Percentiles rank a stretch among this genome's conserved stretches.
Evolutionary conservation across 2,329 filamentous ascomycete species (phyloP).

Genomic region (Capronia americana): DNA sequence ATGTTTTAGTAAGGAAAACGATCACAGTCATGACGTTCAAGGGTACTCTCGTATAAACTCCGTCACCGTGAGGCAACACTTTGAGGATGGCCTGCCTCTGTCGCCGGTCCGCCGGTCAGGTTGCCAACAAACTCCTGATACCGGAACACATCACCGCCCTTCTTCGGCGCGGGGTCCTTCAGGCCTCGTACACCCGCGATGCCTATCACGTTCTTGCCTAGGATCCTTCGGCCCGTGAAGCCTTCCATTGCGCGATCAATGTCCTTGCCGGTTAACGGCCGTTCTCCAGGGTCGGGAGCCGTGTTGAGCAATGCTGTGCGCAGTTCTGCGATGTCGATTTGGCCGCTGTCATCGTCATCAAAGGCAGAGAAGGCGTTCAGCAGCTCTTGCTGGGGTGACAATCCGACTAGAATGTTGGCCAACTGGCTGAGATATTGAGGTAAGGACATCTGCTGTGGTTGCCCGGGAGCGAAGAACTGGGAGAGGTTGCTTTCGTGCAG

Average conservation of each 20-base stretch:
- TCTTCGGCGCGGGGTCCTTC: constrained; percentile 52
- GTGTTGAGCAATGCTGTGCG: constrained; percentile 83
- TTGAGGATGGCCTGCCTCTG: constrained; percentile 22
- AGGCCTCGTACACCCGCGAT: constrained; percentile 37
- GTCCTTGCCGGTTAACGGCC: constrained; percentile 70
- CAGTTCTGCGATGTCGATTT: constrained; percentile 83
- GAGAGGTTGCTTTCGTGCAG: constrained; percentile 78
- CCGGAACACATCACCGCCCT: constrained; percentile 85
- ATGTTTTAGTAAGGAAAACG: background rate
- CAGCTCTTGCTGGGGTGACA: constrained; percentile 81
- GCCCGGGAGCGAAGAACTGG: constrained; percentile 78
- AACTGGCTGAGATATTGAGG: constrained; percentile 85
- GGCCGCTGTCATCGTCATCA: constrained; percentile 92
- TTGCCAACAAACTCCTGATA: constrained; percentile 90
- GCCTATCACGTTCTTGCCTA: constrained; percentile 63
- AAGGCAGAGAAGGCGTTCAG: constrained; percentile 92
- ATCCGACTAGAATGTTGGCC: constrained; percentile 72
- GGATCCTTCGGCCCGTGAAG: constrained; percentile 82
- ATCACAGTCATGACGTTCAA: background rate
- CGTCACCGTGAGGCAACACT: constrained; percentile 23
- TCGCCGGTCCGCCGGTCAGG: constrained; percentile 60
- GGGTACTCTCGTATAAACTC: background rate
- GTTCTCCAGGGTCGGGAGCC: constrained; percentile 73
- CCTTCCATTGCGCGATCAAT: constrained; percentile 87
- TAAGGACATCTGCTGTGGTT: constrained; percentile 76